Evolutionary conservation across 1,284 basidiomycete species (phyloP), one percentile per base, ranked within the genome.

Genomic region (Trichosporon coremiiforme): DNA sequence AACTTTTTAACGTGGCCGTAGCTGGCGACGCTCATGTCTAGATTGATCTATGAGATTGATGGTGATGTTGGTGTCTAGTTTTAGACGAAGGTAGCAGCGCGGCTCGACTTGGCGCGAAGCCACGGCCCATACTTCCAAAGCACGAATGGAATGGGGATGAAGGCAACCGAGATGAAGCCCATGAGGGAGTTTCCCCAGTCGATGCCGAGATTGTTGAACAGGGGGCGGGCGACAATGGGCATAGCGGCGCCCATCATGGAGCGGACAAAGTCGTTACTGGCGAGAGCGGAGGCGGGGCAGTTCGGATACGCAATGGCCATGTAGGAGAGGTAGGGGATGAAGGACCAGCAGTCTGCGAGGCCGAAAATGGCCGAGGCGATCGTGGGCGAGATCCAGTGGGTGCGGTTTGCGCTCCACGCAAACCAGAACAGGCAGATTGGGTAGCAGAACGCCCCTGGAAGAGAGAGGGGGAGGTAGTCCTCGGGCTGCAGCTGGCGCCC

Each of bases 251-350:
- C 81, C 70, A 83, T 80, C 62, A 84, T 75, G 1, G 79, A 81
- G 38, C 84, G 75, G 53, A 83, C 75, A 74, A 85, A 83, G 67
- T 84, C 83, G 73, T 85, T 85, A 8, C 77, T 76, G 0, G 82
- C 82, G 29, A 81, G 74, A 10, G 75, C 80, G 17, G 72, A 79
- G 13, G 75, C 79, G 45, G 89, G 87, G 75, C 90, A 86, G 33
- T 90, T 79, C 0, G 89, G 88, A 79, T 90, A 91, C 0, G 88
- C 82, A 74, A 90, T 89, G 36, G 90, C 87, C 68, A 90, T 84
- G 72, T 91, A 90, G 64, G 78, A 79, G 47, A 82, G 75, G n/a
- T 79, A 80, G 10, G 76, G 70, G 76, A 78, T 72, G 45, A 70
- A 70, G 45, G 53, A 68, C 67, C 66, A 71, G 70, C 69, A 72